Base-by-base conservation (phyloP, 768 basidiomycete species). In the Lactifluus subvellereus region DNA sequence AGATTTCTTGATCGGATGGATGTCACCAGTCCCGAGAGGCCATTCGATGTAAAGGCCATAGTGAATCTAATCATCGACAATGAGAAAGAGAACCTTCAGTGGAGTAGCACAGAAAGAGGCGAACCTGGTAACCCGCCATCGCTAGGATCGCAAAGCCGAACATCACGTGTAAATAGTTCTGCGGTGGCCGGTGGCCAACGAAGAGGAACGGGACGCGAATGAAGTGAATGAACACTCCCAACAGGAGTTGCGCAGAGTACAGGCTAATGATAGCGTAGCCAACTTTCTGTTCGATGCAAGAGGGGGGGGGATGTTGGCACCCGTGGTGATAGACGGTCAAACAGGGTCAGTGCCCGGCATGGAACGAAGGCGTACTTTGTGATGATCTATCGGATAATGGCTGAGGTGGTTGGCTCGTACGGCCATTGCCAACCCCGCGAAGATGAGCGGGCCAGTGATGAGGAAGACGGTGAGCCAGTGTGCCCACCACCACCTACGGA, bases 91-190 rank as follows among this genome's bases (percentile, higher is more conserved):
- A 6, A 8, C 7, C 3, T 11, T 61, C 35, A 52, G n/a, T 14
- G 27, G 1, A 50, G 33, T 18, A 14, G 13, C 6, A 33, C 22
- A 43, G 1, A 64, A 65, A n/a, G 67, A 64, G 35, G 27, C 66
- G 9, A 20, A 76, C 77, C 69, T 78, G 74, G 61, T 77, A 83
- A 35, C 78, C 79, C 2, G 83, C 82, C 27, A 85, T 71, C 1
- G 73, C 79, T 54, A 88, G 75, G 56, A 84, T 85, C 0, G 74
- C 71, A 7, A 86, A 70, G 2, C 86, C 86, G 27, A 87, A 67
- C 3, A 79, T 59, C 9, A 77, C 81, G 57, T 78, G 77, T 40
- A 72, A 37, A 61, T 77, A 76, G 60, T 78, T 77, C 62, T 78
- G 77, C 6, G 79, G 77, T 72, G 72, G 71, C 68, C 56, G 65